Base-by-base conservation (phyloP, 148 eudicot genomes). In the Rhododendron simsii region DNA sequence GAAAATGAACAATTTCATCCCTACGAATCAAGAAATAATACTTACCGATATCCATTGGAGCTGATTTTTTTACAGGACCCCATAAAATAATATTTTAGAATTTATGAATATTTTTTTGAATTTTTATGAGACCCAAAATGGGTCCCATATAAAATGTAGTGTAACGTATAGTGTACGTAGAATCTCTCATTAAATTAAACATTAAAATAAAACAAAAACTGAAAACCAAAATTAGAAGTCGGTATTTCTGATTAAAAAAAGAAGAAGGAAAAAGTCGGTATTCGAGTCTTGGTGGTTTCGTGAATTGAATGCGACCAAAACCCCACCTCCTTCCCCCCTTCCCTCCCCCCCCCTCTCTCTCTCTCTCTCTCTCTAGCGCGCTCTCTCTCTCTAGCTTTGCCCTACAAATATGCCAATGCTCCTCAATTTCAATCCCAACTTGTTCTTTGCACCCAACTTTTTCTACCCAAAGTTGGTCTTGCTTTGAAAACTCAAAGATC, bases 291-390 rank as follows among this genome's bases (percentile, higher is more conserved):
- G 28, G 47, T 41, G 5, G 47, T 78, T 57, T 78, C 57, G 53
- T 83, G 86, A 86, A 85, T 87, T 86, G 91, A 89, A 87, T 90
- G 91, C 93, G 87, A 87, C 92, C 90, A 83, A 86, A 85, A 85
- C 63, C 65, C 86, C 81, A 28, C 84, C 86, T n/a, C 80, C 82
- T 35, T 39, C 87, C 80, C 82, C 82, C 76, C 84, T 50, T 65
- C 84, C 77, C 12, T 83, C 30, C 44, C 55, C 48, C 15, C 73
- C 61, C 12, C 47, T 59, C 76, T 7, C 30, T 30, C 30, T 30
- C 30, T 30, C 30, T 30, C 50, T 30, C 57, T 78, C 16, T 37
- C 69, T 59, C 76, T 80, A 61, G 44, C 35, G 44, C 80, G 12
- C 9, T 15, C 59, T 8, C 20, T 63, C 53, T 8, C 59, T 69